Conservation (phyloP, 2,329 filamentous ascomycete genomes). For the Xylaria sp. region DNA sequence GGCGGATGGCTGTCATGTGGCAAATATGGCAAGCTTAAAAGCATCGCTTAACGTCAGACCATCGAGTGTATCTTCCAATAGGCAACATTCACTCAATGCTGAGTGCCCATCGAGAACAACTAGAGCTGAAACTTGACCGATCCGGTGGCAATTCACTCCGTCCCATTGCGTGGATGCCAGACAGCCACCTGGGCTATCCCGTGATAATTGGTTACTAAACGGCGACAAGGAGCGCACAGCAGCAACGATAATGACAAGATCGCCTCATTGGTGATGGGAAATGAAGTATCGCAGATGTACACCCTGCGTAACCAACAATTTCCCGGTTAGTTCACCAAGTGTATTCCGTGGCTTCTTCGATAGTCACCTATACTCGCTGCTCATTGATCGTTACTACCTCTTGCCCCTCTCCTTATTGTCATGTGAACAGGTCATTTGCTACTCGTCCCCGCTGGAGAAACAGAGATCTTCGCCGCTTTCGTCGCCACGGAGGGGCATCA, state of each 20-base stretch:
- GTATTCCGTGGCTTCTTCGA: background rate
- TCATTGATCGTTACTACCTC: conserved; percentile 26
- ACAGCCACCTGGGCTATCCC: conserved; percentile 2
- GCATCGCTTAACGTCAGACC: conserved; percentile 15
- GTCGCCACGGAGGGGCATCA: conserved; percentile 25
- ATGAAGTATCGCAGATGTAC: conserved; percentile 20
- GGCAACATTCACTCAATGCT: conserved; percentile 15
- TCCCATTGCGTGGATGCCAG: conserved; percentile 11
- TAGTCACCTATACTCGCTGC: conserved; percentile 2
- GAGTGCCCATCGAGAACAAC: conserved; percentile 29
- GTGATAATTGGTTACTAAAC: conserved; percentile 3
- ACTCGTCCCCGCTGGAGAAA: conserved; percentile 23
- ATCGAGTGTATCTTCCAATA: conserved; percentile 23
- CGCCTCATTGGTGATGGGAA: conserved; percentile 17
- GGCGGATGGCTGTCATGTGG: conserved; percentile 22
- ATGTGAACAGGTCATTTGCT: conserved; percentile 35
- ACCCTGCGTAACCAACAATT: conserved; percentile 5
- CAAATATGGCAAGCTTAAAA: conserved; percentile 19
- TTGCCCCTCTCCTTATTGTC: conserved; percentile 24
- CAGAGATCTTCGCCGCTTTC: conserved; percentile 36
- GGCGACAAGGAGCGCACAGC: conserved; percentile 8
- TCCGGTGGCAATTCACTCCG: conserved; percentile 27
- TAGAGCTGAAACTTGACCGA: conserved; percentile 5
- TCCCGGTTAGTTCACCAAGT: conserved; percentile 3
- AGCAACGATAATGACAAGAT: conserved; percentile 4